Evolutionary conservation across 495 filamentous ascomycete species (phyloP).

Genomic region (Niebla homalea): DNA sequence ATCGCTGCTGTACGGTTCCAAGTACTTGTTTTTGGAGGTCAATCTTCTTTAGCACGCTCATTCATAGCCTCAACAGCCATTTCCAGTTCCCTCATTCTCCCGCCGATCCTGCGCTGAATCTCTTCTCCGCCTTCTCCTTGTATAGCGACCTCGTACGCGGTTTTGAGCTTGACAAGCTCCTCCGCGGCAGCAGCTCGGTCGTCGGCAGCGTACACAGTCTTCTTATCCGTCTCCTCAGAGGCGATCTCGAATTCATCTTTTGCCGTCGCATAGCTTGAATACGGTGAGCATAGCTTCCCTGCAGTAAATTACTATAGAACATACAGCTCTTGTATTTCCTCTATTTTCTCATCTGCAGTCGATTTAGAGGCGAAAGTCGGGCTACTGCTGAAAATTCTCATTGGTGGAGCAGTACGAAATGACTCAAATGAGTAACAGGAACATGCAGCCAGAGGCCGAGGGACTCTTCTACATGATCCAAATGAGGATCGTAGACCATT

Average conservation of each 20-base stretch:
- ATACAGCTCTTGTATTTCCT: slow-evolving; percentile 32
- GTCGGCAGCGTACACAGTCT: slow-evolving; percentile 37
- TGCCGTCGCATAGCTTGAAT: slow-evolving; percentile 29
- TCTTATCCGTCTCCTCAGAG: slow-evolving; percentile 40
- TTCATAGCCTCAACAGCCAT: slow-evolving; percentile 36
- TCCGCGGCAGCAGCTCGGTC: slow-evolving; percentile 39
- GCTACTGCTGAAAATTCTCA: neutral
- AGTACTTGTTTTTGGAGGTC: no score
- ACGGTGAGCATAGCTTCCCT: neutral
- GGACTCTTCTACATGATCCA: no score
- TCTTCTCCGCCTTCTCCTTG: slow-evolving; percentile 30
- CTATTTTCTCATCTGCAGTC: slow-evolving; percentile 28
- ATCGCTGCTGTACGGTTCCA: no score
- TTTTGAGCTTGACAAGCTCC: slow-evolving; percentile 35
- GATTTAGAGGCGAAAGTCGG: slow-evolving; percentile 18
- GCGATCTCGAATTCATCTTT: slow-evolving; percentile 45
- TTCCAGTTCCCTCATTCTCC: slow-evolving; percentile 41
- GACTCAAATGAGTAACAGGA: no score
- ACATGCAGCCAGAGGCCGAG: no score
- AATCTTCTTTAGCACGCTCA: slow-evolving; percentile 27
- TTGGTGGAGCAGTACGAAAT: no score
- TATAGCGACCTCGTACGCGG: slow-evolving; percentile 30
- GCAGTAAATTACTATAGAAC: neutral
- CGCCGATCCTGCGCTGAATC: slow-evolving; percentile 35
- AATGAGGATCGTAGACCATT: no score